phyloP scores from a whole-genome alignment of 495 filamentous ascomycete genomes.

The Hypoxylon crocopeplum region DNA sequence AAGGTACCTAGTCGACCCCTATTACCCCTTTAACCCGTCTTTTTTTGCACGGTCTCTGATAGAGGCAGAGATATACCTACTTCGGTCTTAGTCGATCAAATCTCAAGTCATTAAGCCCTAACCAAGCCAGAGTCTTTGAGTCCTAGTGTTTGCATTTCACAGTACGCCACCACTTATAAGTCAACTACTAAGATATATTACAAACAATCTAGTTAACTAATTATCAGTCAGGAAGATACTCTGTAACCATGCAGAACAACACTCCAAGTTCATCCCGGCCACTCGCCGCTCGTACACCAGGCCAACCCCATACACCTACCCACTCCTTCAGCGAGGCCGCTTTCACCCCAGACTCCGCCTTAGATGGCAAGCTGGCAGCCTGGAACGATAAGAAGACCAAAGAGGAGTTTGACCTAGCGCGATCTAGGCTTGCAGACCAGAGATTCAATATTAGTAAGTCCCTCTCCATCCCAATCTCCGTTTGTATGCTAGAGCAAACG shows the following conservation, averaged over 20 bases:
- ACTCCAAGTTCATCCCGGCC: constrained; percentile 38
- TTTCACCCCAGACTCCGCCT: constrained; percentile 35
- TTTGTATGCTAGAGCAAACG: too few relatives aligned
- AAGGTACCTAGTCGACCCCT: too few relatives aligned
- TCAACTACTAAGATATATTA: background rate
- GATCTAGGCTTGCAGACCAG: constrained; percentile 44
- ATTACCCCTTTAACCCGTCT: too few relatives aligned
- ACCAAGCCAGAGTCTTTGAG: too few relatives aligned
- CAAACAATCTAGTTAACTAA: constrained; percentile 42
- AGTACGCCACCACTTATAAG: background rate
- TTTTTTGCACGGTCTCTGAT: too few relatives aligned
- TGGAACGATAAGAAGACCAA: constrained; percentile 64
- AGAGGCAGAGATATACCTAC: too few relatives aligned
- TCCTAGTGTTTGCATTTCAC: too few relatives aligned
- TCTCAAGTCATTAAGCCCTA: too few relatives aligned
- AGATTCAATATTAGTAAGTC: constrained; percentile 51
- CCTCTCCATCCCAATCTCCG: background rate
- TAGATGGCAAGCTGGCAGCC: constrained; percentile 53
- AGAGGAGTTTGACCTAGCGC: constrained; percentile 62
- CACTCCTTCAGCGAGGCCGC: constrained; percentile 32
- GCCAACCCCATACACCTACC: constrained; percentile 32
- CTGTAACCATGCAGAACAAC: constrained; percentile 32
- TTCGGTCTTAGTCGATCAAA: too few relatives aligned
- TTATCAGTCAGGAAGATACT: background rate
- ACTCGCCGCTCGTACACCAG: constrained; percentile 37